Evolutionary conservation across 2,329 filamentous ascomycete species (phyloP).

Genomic region (Colletotrichum magnum): DNA sequence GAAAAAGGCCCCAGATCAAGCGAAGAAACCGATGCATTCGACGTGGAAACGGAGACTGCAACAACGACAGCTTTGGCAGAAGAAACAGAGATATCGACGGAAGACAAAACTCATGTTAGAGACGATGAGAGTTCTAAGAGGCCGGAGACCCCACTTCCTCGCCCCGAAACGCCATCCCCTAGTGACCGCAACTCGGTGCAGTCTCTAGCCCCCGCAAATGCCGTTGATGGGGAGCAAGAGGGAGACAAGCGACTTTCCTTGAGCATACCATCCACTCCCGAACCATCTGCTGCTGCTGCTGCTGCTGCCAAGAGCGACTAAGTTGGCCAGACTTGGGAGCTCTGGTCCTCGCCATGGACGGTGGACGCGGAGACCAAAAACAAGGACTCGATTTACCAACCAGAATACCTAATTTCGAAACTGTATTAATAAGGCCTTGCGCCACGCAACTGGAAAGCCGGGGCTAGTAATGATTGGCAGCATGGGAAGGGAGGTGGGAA

Average conservation of each 20-base stretch:
- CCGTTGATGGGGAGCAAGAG: slow-evolving; percentile 2
- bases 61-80: background rate
- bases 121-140: slow-evolving; percentile 4
- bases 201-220: slow-evolving; percentile 7
- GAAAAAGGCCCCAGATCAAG: slow-evolving; percentile 41
- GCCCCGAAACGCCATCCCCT: slow-evolving; percentile 26
- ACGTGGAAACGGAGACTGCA: background rate
- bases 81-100: background rate
- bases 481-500: slow-evolving; percentile 1
- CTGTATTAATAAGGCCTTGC: slow-evolving; percentile 35
- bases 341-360: background rate
- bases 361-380: background rate
- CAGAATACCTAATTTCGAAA: slow-evolving; percentile 31
- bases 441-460: slow-evolving; percentile 7
- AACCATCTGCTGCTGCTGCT: background rate
- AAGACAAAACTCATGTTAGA: background rate
- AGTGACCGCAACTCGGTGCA: slow-evolving; percentile 21
- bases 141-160: background rate
- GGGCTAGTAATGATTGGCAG: slow-evolving; percentile 29
- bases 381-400: background rate
- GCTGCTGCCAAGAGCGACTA: too few species aligned
- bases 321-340: too few species aligned
- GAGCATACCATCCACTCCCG: slow-evolving; percentile 14
- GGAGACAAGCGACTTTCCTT: slow-evolving; percentile 29
- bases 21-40: slow-evolving; percentile 32